A percentile compares a stretch with the other conserved stretches of the same genome.
Conservation (phyloP, 805 yeast species). For the Candida lessepsii region DNA sequence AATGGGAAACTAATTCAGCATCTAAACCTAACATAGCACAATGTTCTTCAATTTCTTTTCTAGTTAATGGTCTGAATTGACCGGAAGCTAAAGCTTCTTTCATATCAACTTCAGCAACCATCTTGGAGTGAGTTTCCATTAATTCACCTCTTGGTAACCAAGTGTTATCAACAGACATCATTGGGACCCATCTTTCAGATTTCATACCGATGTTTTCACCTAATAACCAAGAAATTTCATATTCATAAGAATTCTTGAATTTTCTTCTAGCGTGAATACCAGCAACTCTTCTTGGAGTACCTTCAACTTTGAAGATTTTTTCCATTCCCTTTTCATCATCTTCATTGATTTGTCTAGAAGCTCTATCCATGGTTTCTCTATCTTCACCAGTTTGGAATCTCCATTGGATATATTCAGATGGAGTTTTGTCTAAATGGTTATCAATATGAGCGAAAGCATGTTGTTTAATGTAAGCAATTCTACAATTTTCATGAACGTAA, state of each 20-base stretch:
- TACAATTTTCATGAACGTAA: conserved; percentile 99
- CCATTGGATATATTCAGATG: conserved; percentile 99
- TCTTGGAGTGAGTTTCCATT: conserved; percentile 92
- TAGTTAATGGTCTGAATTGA: conserved; percentile 99
- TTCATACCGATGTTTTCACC: conserved; percentile 99
- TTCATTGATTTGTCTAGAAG: conserved; percentile 97
- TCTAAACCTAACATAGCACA: conserved; percentile 98
- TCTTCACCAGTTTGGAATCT: conserved; percentile 99
- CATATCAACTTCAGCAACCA: conserved; percentile 99
- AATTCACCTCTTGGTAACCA: conserved; percentile 97
- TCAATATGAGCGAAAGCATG: conserved; percentile 99
- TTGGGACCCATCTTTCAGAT: conserved; percentile 99
- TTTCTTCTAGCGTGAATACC: conserved; percentile 96
- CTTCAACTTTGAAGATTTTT: conserved; percentile 98
- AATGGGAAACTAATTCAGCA: conserved; percentile 98
- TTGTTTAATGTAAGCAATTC: conserved; percentile 99
- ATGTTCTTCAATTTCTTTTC: conserved; percentile 99
- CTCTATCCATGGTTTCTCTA: conserved; percentile 99
- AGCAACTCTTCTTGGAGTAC: conserved; percentile 95
- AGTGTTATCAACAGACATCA: conserved; percentile 99
- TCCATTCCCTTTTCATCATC: conserved; percentile 97
- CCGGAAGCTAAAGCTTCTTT: conserved; percentile 99
- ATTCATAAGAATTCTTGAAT: conserved; percentile 99
- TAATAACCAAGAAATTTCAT: conserved; percentile 94
- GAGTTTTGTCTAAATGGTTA: conserved; percentile 98